phyloP scores from a whole-genome alignment of 2,329 filamentous ascomycete genomes.

The Talaromyces atroroseus region DNA sequence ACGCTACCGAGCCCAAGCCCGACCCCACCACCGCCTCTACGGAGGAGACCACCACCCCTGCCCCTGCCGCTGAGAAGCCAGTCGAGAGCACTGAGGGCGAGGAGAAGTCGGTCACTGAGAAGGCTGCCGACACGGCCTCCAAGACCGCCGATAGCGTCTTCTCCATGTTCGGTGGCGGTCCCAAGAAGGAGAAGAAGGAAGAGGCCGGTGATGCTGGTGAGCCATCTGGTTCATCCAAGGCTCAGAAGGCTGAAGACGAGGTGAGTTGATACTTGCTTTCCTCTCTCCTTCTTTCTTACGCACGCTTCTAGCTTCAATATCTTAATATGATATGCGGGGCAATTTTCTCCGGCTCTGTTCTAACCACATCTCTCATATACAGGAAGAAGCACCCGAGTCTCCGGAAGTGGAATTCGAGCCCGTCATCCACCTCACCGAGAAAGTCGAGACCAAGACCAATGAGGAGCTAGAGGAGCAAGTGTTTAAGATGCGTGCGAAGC shows the following conservation, averaged over 20 bases:
- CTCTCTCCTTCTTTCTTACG: slow-evolving; percentile 11
- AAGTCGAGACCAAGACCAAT: slow-evolving; percentile 95
- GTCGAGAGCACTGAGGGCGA: slow-evolving; percentile 24
- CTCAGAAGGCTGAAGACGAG: slow-evolving; percentile 58
- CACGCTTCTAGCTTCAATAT: not conserved
- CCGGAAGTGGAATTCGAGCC: slow-evolving; percentile 96
- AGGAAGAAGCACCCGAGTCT: slow-evolving; percentile 75
- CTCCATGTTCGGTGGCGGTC: slow-evolving; percentile 97
- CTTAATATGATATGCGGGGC: not conserved
- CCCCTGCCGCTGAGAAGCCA: slow-evolving; percentile 26
- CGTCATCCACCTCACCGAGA: slow-evolving; percentile 91
- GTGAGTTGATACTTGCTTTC: slow-evolving; percentile 42
- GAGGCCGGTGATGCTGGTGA: slow-evolving; percentile 76
- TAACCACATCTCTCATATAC: not conserved
- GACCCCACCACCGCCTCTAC: slow-evolving; percentile 38
- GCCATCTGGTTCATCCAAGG: slow-evolving; percentile 82
- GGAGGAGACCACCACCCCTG: slow-evolving; percentile 27
- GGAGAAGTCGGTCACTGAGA: slow-evolving; percentile 24
- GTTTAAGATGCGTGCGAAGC: slow-evolving; percentile 99
- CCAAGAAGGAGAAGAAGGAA: slow-evolving; percentile 93
- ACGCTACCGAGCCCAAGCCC: slow-evolving; percentile 38
- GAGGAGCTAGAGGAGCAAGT: slow-evolving; percentile 95
- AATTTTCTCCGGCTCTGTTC: not conserved
- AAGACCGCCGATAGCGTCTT: slow-evolving; percentile 62
- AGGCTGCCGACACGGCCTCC: slow-evolving; percentile 28